These are phyloP conservation scores for Anthracocystis walkeri DNA, from an alignment of 1,284 basidiomycete genomes.

Conservation along the genomic window DNA sequence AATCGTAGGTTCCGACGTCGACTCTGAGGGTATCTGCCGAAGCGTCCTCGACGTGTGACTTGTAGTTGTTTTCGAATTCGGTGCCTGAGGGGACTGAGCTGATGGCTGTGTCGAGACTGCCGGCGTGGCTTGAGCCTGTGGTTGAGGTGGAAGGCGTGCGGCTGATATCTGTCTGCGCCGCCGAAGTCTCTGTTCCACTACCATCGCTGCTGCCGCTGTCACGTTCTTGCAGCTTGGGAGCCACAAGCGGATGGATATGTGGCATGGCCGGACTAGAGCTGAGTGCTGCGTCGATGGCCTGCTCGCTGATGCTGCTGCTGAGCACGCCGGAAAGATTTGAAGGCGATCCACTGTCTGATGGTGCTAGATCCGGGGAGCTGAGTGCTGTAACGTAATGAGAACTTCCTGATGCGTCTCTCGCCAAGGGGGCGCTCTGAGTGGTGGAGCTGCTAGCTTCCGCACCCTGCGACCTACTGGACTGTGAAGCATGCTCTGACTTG, in stretches of 20 bases:
- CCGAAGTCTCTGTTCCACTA: slow-evolving; percentile 27
- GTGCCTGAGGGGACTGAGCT: slow-evolving; percentile 46
- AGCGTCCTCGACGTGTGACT: slow-evolving; percentile 33
- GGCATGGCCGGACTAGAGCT: background rate
- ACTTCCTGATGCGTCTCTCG: slow-evolving; percentile 14
- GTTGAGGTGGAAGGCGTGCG: slow-evolving; percentile 64
- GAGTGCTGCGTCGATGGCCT: slow-evolving; percentile 26
- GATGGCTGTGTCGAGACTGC: slow-evolving; percentile 52
- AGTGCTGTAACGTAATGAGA: slow-evolving; percentile 30
- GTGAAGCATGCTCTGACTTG: background rate
- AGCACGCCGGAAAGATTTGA: slow-evolving; percentile 5
- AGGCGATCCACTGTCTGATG: slow-evolving; percentile 3
- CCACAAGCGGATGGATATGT: slow-evolving; percentile 5
- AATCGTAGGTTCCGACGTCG: slow-evolving; percentile 18
- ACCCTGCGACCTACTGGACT: background rate
- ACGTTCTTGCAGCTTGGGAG: slow-evolving; percentile 21
- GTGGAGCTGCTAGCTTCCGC: slow-evolving; percentile 6
- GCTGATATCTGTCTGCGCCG: slow-evolving; percentile 60
- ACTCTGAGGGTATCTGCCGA: slow-evolving; percentile 42
- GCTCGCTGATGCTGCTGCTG: slow-evolving; percentile 18
- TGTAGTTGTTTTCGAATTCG: slow-evolving; percentile 37
- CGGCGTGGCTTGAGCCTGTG: slow-evolving; percentile 49
- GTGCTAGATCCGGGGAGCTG: slow-evolving; percentile 28
- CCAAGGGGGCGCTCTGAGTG: slow-evolving; percentile 2
- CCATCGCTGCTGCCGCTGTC: slow-evolving; percentile 26